These are phyloP conservation scores for Russula sp. DNA, from an alignment of 768 basidiomycete species.

Conservation along the genomic window DNA sequence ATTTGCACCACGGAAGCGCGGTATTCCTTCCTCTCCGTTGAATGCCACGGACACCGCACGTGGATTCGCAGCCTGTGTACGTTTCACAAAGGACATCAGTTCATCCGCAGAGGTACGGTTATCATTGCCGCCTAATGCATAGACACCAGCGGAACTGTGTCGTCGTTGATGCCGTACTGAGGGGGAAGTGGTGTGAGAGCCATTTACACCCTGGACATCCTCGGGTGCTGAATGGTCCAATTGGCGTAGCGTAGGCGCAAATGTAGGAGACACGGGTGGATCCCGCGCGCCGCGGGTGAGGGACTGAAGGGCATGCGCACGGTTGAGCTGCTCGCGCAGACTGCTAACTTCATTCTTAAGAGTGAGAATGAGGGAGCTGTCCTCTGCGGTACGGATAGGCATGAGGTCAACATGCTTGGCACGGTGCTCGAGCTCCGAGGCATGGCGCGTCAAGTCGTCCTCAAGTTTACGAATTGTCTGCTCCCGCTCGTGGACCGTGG, in stretches of 20 bases:
- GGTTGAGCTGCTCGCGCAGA: constrained; percentile 91
- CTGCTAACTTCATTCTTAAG: constrained; percentile 90
- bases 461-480: constrained; percentile 73
- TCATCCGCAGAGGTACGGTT: constrained; percentile 74
- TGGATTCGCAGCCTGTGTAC: constrained; percentile 61
- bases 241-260: constrained; percentile 68
- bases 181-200: constrained; percentile 15
- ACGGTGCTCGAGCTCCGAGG: constrained; percentile 67
- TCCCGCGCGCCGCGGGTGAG: constrained; percentile 67
- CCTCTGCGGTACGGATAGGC: constrained; percentile 66
- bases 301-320: constrained; percentile 86
- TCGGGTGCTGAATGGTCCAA: constrained; percentile 35
- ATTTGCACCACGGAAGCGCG: constrained; percentile 53
- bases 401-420: constrained; percentile 61
- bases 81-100: constrained; percentile 65
- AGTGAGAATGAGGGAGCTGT: constrained; percentile 77
- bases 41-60: constrained; percentile 86
- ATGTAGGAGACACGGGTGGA: constrained; percentile 79
- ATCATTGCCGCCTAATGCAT: constrained; percentile 50
- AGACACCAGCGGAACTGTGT: constrained; percentile 81
- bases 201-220: constrained; percentile 39
- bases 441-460: constrained; percentile 66
- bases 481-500: constrained; percentile 77
- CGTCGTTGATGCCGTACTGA: constrained; percentile 60
- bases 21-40: constrained; percentile 69